These are phyloP conservation scores for Penicillium olsonii DNA, from an alignment of 2,329 filamentous ascomycete genomes.

Conservation along the genomic window DNA sequence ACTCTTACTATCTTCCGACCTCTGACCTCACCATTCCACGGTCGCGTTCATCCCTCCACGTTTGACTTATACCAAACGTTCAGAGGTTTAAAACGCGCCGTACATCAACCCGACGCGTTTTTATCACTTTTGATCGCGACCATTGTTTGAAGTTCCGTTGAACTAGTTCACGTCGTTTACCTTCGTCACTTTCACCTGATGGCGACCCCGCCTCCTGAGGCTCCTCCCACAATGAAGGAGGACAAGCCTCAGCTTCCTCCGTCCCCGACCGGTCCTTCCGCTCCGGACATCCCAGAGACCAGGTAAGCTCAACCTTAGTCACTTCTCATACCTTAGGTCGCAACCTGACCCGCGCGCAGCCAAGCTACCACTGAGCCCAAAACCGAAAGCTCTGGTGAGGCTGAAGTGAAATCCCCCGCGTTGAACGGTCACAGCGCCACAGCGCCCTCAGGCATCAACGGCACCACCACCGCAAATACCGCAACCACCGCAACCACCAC, in stretches of 20 bases:
- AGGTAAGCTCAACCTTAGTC: slow-evolving; percentile 29
- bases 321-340: background rate
- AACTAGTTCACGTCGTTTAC: background rate
- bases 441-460: slow-evolving; percentile 31
- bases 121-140: slow-evolving; percentile 30
- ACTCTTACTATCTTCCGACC: slow-evolving; percentile 32
- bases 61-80: slow-evolving; percentile 22
- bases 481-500: slow-evolving; percentile 24
- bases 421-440: slow-evolving; percentile 34
- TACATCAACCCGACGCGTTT: slow-evolving; percentile 12
- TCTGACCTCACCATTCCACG: slow-evolving; percentile 16
- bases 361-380: slow-evolving; percentile 26
- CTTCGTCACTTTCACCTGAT: slow-evolving; percentile 29
- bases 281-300: slow-evolving; percentile 27
- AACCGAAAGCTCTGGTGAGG: slow-evolving; percentile 18
- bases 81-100: background rate
- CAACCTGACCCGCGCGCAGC: slow-evolving; percentile 18
- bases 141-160: background rate
- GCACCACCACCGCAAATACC: slow-evolving; percentile 25
- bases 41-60: slow-evolving; percentile 16
- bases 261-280: slow-evolving; percentile 35
- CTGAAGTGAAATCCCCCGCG: slow-evolving; percentile 15
- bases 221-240: slow-evolving; percentile 38
- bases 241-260: slow-evolving; percentile 44
- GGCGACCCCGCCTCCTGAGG: slow-evolving; percentile 48